Conservation (phyloP, 75 land plant species). For the Sequoiadendron giganteum region DNA sequence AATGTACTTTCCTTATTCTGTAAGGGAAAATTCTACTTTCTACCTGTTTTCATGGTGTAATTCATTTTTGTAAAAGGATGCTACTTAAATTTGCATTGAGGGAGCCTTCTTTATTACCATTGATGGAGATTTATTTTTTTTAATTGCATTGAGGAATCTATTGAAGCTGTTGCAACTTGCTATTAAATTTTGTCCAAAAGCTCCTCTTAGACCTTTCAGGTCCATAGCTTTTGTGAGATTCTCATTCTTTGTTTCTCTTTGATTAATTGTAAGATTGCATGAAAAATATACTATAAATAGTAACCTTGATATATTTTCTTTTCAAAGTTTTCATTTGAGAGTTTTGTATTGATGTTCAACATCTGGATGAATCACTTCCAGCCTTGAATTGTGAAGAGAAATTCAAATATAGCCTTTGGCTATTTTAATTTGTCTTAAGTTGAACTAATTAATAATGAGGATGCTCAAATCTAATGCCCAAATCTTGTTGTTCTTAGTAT, state of each 20-base stretch:
- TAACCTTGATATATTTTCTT: neutral
- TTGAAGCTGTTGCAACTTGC: neutral
- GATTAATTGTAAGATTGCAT: neutral
- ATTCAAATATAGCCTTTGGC: too few relatives aligned
- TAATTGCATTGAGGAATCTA: neutral
- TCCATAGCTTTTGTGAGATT: neutral
- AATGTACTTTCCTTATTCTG: neutral
- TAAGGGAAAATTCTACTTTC: neutral
- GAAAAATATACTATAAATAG: neutral
- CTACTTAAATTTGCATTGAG: neutral
- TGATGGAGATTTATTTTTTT: neutral
- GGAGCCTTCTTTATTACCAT: neutral
- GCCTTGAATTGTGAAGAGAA: too few relatives aligned
- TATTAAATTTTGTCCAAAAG: neutral
- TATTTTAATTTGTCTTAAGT: too few relatives aligned
- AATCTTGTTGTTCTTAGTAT: too few relatives aligned
- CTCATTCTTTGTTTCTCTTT: neutral
- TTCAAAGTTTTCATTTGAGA: neutral
- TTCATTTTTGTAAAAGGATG: neutral
- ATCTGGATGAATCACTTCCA: too few relatives aligned
- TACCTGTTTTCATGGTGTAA: neutral
- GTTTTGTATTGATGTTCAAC: too few relatives aligned
- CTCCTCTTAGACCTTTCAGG: neutral
- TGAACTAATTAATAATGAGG: too few relatives aligned
- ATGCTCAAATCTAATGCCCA: too few relatives aligned